Evolutionary conservation across 768 basidiomycete species (phyloP).

Genomic region (Phaeotremella fagi): DNA sequence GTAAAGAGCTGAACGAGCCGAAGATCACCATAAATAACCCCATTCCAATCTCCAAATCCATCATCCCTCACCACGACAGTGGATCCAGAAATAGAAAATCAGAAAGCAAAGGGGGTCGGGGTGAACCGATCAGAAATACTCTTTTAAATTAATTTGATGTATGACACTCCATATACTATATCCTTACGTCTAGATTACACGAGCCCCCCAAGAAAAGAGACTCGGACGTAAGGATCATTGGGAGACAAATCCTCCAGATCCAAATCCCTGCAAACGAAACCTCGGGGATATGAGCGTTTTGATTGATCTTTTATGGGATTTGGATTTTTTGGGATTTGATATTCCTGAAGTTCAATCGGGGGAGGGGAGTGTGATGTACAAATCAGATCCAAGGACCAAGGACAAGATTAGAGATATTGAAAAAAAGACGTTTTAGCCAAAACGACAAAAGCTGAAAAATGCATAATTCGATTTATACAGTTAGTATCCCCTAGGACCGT

Average conservation of each 20-base stretch:
- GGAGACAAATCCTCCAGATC: too few species aligned
- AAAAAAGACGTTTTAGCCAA: too few species aligned
- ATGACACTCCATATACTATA: constrained; percentile 6
- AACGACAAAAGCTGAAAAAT: too few species aligned
- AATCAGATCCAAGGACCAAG: too few species aligned
- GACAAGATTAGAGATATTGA: too few species aligned
- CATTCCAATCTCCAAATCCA: neutral
- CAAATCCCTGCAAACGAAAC: too few species aligned
- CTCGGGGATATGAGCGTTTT: neutral
- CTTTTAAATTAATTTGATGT: constrained; percentile 13
- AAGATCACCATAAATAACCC: constrained; percentile 3
- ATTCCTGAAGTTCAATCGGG: neutral
- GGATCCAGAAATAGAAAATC: neutral
- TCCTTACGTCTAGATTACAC: neutral
- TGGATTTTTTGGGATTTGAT: too few species aligned
- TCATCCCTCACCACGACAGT: neutral
- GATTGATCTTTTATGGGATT: too few species aligned
- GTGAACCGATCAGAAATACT: constrained; percentile 41
- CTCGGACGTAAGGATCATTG: too few species aligned
- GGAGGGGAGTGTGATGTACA: neutral
- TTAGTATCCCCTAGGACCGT: constrained; percentile 4
- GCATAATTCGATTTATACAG: too few species aligned
- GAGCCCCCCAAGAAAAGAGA: too few species aligned
- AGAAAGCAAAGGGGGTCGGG: neutral
- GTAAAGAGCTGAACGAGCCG: constrained; percentile 43